Conservation (phyloP, 257 asterid genomes). For the Marsdenia floribunda region DNA sequence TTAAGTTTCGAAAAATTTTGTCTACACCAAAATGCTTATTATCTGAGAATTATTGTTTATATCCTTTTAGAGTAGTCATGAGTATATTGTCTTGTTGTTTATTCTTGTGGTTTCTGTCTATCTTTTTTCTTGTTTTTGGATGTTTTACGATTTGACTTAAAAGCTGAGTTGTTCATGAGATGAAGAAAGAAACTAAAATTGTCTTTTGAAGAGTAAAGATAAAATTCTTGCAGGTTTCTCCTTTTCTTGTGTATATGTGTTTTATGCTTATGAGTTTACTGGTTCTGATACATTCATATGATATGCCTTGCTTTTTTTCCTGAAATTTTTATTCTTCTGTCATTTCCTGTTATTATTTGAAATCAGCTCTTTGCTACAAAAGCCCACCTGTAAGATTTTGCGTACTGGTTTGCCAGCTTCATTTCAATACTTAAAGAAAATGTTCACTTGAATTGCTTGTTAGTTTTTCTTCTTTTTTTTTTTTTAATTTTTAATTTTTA, state of each 20-base stretch:
- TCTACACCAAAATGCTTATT: not conserved
- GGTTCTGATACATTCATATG: not conserved
- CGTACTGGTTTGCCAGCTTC: not conserved
- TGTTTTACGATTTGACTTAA: too few relatives aligned
- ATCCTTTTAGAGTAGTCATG: not conserved
- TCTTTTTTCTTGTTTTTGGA: too few relatives aligned
- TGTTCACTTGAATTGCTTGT: constrained; percentile 7
- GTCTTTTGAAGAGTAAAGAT: not conserved
- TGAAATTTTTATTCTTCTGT: not conserved
- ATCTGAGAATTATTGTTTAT: not conserved
- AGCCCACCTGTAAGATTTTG: not conserved
- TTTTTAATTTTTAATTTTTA: too few relatives aligned
- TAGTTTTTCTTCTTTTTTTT: too few relatives aligned
- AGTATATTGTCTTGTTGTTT: not conserved
- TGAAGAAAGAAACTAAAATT: not conserved
- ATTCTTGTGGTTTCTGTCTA: too few relatives aligned
- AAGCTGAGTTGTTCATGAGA: not conserved
- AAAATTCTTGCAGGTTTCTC: not conserved
- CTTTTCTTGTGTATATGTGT: not conserved
- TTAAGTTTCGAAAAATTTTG: not conserved
- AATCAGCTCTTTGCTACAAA: not conserved
- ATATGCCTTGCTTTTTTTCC: not conserved
- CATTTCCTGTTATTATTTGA: not conserved
- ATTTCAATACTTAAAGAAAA: not conserved
- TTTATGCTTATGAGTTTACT: not conserved